phyloP scores from a whole-genome alignment of 495 filamentous ascomycete species.

The Glarea lozoyensis region DNA sequence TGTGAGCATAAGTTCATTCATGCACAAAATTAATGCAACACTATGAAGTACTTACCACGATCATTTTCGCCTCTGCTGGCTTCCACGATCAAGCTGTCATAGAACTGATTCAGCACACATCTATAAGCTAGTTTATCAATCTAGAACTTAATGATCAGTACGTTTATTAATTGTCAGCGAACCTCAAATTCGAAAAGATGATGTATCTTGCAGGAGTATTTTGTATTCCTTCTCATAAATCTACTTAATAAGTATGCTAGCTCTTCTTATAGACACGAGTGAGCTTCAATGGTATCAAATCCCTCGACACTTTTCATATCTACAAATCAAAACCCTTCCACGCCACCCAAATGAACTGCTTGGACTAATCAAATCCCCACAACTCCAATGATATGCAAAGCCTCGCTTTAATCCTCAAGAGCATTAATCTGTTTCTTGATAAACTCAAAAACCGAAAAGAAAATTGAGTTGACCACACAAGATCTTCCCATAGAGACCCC shows the following conservation, averaged over 20 bases:
- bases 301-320: not conserved
- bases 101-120: too few species aligned
- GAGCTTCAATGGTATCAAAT: not conserved
- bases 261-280: not conserved
- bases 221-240: too few species aligned
- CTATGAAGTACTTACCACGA: too few species aligned
- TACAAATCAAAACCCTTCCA: not conserved
- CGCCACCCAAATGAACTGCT: not conserved
- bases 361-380: not conserved
- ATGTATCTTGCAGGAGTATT: too few species aligned
- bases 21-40: too few species aligned
- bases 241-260: too few species aligned
- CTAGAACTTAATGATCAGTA: too few species aligned
- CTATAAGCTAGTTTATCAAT: too few species aligned
- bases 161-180: too few species aligned
- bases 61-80: too few species aligned
- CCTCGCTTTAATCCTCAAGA: constrained; percentile 20
- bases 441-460: constrained; percentile 71
- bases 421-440: constrained; percentile 50
- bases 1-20: too few species aligned
- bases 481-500: constrained; percentile 73
- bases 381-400: constrained; percentile 2
- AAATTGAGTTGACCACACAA: constrained; percentile 65
- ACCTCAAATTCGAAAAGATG: not conserved
- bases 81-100: too few species aligned